Evolutionary conservation across 805 yeast species (phyloP).

Genomic region (Barnettozyma sucrosica): DNA sequence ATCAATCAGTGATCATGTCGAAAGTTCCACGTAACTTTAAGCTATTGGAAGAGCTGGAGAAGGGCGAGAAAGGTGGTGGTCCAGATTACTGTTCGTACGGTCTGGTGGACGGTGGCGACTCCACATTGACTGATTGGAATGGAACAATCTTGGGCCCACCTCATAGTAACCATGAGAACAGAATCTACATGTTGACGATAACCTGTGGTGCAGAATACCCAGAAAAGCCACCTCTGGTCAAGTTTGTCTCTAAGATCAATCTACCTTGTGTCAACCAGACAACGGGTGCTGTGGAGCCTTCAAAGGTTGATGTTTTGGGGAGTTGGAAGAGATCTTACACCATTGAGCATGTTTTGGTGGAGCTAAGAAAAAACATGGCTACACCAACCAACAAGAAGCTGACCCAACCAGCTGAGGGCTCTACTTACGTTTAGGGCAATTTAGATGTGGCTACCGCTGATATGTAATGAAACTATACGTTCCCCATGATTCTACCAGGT

Average conservation of each 20-base stretch:
- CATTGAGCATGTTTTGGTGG: conserved; percentile 89
- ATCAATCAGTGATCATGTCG: conserved; percentile 29
- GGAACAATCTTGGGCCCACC: conserved; percentile 99
- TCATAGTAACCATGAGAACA: conserved; percentile 80
- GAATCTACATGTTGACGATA: conserved; percentile 80
- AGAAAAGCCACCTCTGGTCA: conserved; percentile 78
- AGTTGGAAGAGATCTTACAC: conserved; percentile 86
- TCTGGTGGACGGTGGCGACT: conserved; percentile 81
- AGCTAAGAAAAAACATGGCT: conserved; percentile 89
- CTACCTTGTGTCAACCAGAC: conserved; percentile 79
- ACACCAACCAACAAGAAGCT: conserved; percentile 73
- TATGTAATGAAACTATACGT: neutral
- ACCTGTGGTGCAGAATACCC: conserved; percentile 86
- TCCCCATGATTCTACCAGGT: neutral
- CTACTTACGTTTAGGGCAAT: conserved; percentile 38
- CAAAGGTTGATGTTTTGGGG: conserved; percentile 59
- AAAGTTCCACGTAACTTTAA: conserved; percentile 86
- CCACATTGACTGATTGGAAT: conserved; percentile 93
- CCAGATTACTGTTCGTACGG: conserved; percentile 98
- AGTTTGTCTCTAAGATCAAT: conserved; percentile 77
- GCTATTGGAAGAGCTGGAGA: conserved; percentile 91
- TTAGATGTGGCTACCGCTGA: neutral
- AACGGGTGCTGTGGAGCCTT: conserved; percentile 49
- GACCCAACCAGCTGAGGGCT: conserved; percentile 88
- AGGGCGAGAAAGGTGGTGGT: conserved; percentile 96